Percentiles rank a stretch among this genome's conserved stretches.
phyloP scores from a whole-genome alignment of 108 stramenopile species.

The Parmales sp. region DNA sequence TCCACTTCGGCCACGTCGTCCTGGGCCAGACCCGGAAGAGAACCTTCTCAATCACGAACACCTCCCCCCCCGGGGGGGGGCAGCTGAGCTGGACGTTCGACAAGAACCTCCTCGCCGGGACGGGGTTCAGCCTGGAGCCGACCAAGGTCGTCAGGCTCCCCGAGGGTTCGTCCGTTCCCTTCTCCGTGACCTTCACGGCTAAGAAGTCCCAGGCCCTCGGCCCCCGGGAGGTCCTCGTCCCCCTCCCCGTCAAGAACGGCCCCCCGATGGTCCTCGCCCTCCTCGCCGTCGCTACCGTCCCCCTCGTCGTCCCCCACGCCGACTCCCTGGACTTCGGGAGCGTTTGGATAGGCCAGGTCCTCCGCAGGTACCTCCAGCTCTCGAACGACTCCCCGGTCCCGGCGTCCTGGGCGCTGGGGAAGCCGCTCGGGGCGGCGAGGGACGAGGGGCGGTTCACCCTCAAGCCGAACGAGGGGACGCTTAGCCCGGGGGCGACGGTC shows the following conservation, averaged over 20 bases:
- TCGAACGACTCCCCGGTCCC: slow-evolving; percentile 19
- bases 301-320: slow-evolving; percentile 18
- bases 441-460: slow-evolving; percentile 31
- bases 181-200: slow-evolving; percentile 37
- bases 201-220: slow-evolving; percentile 30
- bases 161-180: slow-evolving; percentile 26
- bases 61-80: slow-evolving; percentile 12
- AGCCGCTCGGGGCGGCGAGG: slow-evolving; percentile 16
- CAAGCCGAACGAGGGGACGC: slow-evolving; percentile 23
- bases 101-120: slow-evolving; percentile 28
- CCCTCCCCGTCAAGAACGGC: slow-evolving; percentile 28
- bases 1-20: slow-evolving; percentile 42
- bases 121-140: slow-evolving; percentile 47
- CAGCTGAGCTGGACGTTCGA: slow-evolving; percentile 35
- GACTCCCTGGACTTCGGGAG: slow-evolving; percentile 30
- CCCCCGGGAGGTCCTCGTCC: slow-evolving; percentile 22
- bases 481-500: slow-evolving; percentile 19
- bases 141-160: slow-evolving; percentile 41
- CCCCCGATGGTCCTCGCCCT: slow-evolving; percentile 34
- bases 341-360: slow-evolving; percentile 27
- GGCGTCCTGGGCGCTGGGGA: slow-evolving; percentile 16
- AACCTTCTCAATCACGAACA: slow-evolving; percentile 36
- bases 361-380: slow-evolving; percentile 20
- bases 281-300: slow-evolving; percentile 31
- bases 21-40: slow-evolving; percentile 28